Conservation (phyloP, 2,329 filamentous ascomycete genomes). For the Triangularia verruculosa region DNA sequence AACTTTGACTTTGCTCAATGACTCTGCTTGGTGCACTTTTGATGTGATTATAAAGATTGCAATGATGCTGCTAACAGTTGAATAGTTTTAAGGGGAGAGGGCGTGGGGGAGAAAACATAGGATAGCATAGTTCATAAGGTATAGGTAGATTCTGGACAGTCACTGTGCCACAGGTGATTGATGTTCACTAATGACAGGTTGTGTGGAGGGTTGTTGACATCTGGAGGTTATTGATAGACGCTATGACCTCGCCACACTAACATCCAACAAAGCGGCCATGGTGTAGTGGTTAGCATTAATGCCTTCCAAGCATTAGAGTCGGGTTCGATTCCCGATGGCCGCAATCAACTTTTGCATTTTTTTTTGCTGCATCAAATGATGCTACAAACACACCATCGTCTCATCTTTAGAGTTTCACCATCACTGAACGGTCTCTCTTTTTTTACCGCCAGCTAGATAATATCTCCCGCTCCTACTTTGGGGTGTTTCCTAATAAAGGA, state of each 20-base stretch:
- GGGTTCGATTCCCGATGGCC: constrained; percentile 22
- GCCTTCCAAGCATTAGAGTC: constrained; percentile 22
- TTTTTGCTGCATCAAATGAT: background rate
- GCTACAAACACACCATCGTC: background rate
- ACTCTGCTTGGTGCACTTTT: background rate
- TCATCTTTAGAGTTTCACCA: background rate
- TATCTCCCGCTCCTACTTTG: background rate
- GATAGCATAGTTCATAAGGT: no score
- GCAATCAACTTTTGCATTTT: constrained; percentile 2
- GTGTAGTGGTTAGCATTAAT: constrained; percentile 23
- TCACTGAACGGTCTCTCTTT: background rate
- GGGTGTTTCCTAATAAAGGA: background rate
- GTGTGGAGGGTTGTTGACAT: background rate
- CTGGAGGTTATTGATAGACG: background rate
- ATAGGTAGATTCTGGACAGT: no score
- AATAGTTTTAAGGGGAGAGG: no score
- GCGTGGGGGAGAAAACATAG: no score
- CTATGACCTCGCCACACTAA: background rate
- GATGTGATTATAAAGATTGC: background rate
- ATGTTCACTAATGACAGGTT: background rate
- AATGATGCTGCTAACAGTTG: background rate
- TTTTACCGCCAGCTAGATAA: background rate
- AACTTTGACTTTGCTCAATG: background rate
- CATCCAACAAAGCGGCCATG: constrained; percentile 15
- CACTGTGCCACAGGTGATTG: no score